Percentiles rank a stretch among this genome's conserved stretches.
phyloP scores from a whole-genome alignment of 2,329 filamentous ascomycete species.

The Alternaria panax region DNA sequence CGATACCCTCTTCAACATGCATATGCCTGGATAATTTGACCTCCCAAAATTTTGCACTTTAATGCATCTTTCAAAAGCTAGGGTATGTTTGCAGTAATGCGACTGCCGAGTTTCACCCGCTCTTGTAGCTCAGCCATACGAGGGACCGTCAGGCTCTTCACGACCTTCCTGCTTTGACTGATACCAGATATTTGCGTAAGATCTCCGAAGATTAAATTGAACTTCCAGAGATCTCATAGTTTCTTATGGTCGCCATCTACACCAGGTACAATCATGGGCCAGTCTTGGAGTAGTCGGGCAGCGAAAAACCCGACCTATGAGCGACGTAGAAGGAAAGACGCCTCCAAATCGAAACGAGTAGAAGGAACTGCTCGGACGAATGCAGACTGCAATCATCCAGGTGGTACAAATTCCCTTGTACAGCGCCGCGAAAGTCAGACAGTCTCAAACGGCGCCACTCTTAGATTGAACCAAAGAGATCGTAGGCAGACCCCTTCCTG shows the following conservation, averaged over 20 bases:
- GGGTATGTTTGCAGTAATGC: background rate
- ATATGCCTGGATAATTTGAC: constrained; percentile 1
- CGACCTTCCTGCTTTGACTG: background rate
- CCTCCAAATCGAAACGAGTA: background rate
- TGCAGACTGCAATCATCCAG: background rate
- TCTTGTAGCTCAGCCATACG: background rate
- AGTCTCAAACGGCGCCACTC: background rate
- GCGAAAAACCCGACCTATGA: background rate
- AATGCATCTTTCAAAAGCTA: constrained; percentile 1
- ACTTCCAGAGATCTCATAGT: background rate
- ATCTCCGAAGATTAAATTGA: background rate
- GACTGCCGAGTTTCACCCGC: background rate
- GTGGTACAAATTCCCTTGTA: background rate
- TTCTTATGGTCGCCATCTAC: background rate
- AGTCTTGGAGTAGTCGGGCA: constrained; percentile 9
- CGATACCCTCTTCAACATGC: background rate
- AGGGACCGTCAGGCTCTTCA: background rate
- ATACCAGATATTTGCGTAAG: background rate
- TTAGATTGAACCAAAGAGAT: background rate
- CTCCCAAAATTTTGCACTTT: background rate
- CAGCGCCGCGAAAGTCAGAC: background rate
- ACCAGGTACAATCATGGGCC: constrained; percentile 10
- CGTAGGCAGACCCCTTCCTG: background rate
- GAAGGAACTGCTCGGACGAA: background rate
- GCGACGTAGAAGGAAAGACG: background rate